Evolutionary conservation across 345 rosid genomes (phyloP).

Genomic region (Trapa bicornis): DNA sequence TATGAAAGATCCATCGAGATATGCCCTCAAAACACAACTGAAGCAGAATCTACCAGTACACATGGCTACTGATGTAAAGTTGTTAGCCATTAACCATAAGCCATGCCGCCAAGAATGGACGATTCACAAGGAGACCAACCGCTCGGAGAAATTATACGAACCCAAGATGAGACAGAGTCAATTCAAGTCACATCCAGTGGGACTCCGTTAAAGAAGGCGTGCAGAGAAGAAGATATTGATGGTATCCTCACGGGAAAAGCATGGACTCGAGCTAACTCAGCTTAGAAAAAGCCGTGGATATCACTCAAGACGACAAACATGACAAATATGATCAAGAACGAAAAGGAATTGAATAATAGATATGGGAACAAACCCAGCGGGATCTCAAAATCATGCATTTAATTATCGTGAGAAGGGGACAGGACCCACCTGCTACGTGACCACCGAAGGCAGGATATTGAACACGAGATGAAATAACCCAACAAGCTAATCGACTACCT

Average conservation of each 20-base stretch:
- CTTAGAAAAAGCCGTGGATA: background rate
- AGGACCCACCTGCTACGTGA: constrained; percentile 22
- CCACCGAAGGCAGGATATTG: constrained; percentile 23
- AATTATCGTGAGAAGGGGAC: constrained; percentile 8
- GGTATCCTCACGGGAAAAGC: background rate
- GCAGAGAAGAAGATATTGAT: background rate
- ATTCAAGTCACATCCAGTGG: background rate
- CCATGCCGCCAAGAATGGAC: background rate
- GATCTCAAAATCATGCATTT: background rate
- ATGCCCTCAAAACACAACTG: background rate
- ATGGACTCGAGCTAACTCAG: background rate
- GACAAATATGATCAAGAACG: background rate
- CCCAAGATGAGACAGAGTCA: background rate
- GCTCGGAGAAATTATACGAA: background rate
- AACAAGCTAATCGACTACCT: background rate
- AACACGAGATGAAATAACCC: constrained; percentile 6
- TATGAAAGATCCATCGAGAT: background rate
- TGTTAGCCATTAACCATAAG: background rate
- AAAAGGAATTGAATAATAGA: background rate
- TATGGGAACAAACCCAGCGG: background rate
- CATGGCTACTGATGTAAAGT: background rate
- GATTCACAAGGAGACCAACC: background rate
- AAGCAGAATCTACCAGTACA: background rate
- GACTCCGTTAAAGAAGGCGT: background rate
- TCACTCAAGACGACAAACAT: background rate